phyloP scores from a whole-genome alignment of 208 protist genomes.

The Lotmaria passim region DNA sequence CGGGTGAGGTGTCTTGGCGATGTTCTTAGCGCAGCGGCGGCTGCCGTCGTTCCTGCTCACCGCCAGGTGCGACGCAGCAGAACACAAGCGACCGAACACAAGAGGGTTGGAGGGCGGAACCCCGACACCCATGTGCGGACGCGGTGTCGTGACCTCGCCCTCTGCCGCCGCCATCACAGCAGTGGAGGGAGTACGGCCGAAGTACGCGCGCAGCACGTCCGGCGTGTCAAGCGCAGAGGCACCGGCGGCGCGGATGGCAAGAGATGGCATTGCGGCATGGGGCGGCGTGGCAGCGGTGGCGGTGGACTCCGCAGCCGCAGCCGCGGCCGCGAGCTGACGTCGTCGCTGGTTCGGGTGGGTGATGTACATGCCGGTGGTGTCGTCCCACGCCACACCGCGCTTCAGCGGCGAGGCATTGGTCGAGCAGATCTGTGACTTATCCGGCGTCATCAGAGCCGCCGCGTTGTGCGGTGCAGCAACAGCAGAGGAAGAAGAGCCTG shows the following conservation, averaged over 20 bases:
- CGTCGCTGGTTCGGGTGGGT: conserved; percentile 35
- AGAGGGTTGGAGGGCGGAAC: too few relatives aligned
- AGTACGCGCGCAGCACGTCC: conserved; percentile 26
- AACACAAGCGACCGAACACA: conserved; percentile 33
- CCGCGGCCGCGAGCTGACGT: conserved; percentile 16
- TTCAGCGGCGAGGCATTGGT: conserved; percentile 22
- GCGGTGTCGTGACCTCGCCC: not conserved
- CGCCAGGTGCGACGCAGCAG: conserved; percentile 21
- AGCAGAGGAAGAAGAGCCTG: not conserved
- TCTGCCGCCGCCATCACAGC: not conserved
- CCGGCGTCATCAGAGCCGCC: not conserved
- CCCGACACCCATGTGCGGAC: too few relatives aligned
- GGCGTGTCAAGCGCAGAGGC: conserved; percentile 20
- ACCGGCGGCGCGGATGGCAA: conserved; percentile 2
- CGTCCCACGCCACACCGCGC: conserved; percentile 35
- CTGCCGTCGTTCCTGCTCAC: not conserved
- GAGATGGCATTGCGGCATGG: not conserved
- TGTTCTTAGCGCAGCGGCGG: not conserved
- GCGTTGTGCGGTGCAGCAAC: not conserved
- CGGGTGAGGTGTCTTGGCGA: not conserved
- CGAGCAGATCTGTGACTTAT: not conserved
- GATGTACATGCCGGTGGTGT: conserved; percentile 28
- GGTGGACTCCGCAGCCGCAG: not conserved
- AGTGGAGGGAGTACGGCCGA: conserved; percentile 22
- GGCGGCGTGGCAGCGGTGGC: not conserved